Conservation (phyloP, 2,329 filamentous ascomycete species). For the Arthrinium phaeospermum region DNA sequence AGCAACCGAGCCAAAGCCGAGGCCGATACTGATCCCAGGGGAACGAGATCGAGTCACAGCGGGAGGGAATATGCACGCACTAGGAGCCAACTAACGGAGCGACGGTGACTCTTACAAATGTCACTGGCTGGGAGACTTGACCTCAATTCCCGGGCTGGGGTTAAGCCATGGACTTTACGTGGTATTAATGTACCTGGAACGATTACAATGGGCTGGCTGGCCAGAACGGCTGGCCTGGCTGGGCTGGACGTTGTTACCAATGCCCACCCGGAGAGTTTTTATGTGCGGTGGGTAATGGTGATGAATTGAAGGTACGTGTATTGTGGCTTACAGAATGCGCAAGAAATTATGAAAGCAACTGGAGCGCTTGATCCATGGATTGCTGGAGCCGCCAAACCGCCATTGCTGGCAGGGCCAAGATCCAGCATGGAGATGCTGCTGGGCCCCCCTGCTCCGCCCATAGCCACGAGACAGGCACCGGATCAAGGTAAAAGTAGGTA, state of each 20-base stretch:
- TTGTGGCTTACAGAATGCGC: conserved; percentile 9
- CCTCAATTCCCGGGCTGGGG: neutral
- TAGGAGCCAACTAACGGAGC: neutral
- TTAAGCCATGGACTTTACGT: conserved; percentile 12
- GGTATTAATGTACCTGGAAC: neutral
- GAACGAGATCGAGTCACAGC: conserved; percentile 7
- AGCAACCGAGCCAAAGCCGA: conserved; percentile 15
- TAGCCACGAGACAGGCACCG: conserved; percentile 4
- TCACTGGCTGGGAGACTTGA: neutral
- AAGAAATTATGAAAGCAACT: conserved; percentile 15
- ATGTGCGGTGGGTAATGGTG: neutral
- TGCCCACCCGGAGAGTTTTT: conserved; percentile 4
- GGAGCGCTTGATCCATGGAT: neutral
- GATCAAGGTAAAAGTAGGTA: neutral
- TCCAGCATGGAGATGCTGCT: neutral
- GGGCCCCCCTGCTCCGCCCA: neutral
- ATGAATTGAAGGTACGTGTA: neutral
- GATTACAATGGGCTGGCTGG: neutral
- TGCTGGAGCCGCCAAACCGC: neutral
- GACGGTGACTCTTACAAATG: conserved; percentile 16
- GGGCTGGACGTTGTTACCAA: neutral
- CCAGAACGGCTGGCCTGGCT: neutral
- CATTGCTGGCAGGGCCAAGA: neutral
- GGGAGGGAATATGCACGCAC: neutral
- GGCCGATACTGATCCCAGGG: neutral